Evolutionary conservation across 805 yeast species (phyloP).

Genomic region (Lipomyces sp.): DNA sequence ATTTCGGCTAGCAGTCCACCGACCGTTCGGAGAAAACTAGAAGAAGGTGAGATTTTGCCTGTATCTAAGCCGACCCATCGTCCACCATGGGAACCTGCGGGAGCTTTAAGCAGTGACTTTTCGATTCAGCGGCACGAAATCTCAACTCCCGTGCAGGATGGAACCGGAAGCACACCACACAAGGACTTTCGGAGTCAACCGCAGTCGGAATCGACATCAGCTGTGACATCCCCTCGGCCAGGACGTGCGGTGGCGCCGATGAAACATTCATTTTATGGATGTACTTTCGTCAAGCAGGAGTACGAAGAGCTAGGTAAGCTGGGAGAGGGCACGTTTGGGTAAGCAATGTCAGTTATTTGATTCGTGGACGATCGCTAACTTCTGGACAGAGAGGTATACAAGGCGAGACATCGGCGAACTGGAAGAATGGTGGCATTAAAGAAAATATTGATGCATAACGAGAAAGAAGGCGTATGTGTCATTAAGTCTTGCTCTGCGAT

Average conservation of each 20-base stretch:
- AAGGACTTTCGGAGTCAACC: background rate
- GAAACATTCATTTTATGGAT: conserved; percentile 42
- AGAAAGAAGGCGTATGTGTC: conserved; percentile 57
- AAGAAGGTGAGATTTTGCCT: conserved; percentile 2
- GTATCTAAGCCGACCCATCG: background rate
- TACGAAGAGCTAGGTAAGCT: conserved; percentile 51
- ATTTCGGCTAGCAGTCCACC: conserved; percentile 4
- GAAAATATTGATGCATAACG: conserved; percentile 76
- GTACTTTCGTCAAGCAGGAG: conserved; percentile 44
- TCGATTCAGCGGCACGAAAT: background rate
- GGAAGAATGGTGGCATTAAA: conserved; percentile 81
- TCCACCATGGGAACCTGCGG: background rate
- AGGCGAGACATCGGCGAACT: conserved; percentile 63
- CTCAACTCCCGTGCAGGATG: background rate
- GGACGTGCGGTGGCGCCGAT: background rate
- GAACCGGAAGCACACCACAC: background rate
- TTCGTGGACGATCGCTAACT: background rate
- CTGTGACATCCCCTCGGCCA: background rate
- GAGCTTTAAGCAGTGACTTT: background rate
- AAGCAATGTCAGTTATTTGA: conserved; percentile 22
- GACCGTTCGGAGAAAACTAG: background rate
- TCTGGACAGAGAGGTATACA: conserved; percentile 70
- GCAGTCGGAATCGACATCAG: background rate
- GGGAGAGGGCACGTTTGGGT: conserved; percentile 86
- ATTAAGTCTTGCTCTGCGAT: background rate